These are phyloP conservation scores for Xylaria palmicola DNA, from an alignment of 495 filamentous ascomycete genomes.

Conservation along the genomic window DNA sequence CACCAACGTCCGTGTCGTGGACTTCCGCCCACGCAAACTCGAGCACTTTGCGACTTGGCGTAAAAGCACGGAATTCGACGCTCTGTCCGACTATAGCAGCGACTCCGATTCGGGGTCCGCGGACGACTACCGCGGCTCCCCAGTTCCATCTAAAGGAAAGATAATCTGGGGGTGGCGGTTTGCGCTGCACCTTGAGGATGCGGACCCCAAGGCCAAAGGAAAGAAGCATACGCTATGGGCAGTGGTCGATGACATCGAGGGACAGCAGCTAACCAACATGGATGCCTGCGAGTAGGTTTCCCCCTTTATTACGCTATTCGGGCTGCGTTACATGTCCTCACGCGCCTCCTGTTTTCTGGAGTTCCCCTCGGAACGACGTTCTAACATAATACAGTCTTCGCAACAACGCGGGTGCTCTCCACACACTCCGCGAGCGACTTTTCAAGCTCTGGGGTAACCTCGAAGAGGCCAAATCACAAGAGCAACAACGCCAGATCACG, in stretches of 20 bases:
- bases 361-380: background rate
- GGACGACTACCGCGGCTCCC: constrained; percentile 28
- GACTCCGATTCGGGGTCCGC: constrained; percentile 34
- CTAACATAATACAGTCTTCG: constrained; percentile 48
- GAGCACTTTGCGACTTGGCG: constrained; percentile 68
- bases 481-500: constrained; percentile 12
- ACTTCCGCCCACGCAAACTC: constrained; percentile 72
- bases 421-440: constrained; percentile 63
- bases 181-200: constrained; percentile 67
- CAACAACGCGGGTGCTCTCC: constrained; percentile 43
- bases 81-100: constrained; percentile 45
- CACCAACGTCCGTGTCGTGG: constrained; percentile 68
- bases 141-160: constrained; percentile 16
- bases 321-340: too few relatives aligned
- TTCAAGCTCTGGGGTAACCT: constrained; percentile 86
- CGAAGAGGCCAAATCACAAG: constrained; percentile 61
- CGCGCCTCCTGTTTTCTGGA: too few relatives aligned
- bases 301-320: constrained; percentile 12
- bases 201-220: constrained; percentile 27
- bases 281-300: constrained; percentile 65
- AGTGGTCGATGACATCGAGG: constrained; percentile 64
- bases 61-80: constrained; percentile 42
- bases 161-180: constrained; percentile 78
- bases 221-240: constrained; percentile 54
- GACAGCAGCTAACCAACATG: constrained; percentile 62